These are phyloP conservation scores for Aspergillus kassunensis DNA, from an alignment of 495 filamentous ascomycete genomes.

Conservation along the genomic window DNA sequence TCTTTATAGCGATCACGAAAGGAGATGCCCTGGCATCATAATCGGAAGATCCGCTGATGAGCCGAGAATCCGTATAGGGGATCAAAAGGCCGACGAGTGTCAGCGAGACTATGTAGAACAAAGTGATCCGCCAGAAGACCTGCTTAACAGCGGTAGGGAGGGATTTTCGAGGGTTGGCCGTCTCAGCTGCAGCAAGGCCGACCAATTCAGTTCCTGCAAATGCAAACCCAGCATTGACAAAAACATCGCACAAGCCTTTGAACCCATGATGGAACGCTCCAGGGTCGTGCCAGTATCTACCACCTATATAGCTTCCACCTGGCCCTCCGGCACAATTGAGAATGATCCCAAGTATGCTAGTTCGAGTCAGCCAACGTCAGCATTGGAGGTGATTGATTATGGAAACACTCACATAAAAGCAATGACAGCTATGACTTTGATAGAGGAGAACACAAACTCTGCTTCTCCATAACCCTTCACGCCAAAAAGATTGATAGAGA, in stretches of 20 bases:
- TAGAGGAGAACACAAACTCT: conserved; percentile 79
- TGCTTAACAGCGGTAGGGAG: conserved; percentile 86
- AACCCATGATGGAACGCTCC: conserved; percentile 92
- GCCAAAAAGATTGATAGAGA: conserved; percentile 80
- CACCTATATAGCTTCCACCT: conserved; percentile 74
- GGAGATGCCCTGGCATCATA: conserved; percentile 74
- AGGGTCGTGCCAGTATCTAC: conserved; percentile 74
- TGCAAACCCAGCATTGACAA: conserved; percentile 89
- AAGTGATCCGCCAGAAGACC: conserved; percentile 91
- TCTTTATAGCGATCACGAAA: conserved; percentile 83
- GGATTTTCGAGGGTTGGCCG: conserved; percentile 79
- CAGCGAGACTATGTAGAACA: conserved; percentile 80
- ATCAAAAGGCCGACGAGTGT: conserved; percentile 72
- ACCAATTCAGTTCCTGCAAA: conserved; percentile 95
- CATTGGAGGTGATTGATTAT: background rate
- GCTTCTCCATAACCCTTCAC: conserved; percentile 88
- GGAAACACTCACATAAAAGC: conserved; percentile 71
- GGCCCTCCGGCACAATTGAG: conserved; percentile 78
- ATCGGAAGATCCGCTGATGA: conserved; percentile 51
- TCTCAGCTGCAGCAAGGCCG: conserved; percentile 84
- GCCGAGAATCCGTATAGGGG: conserved; percentile 57
- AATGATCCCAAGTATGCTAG: conserved; percentile 71
- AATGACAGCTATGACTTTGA: conserved; percentile 85
- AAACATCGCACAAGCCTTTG: conserved; percentile 89
- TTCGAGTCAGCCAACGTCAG: conserved; percentile 14